Evolutionary conservation across 768 basidiomycete species (phyloP).

Genomic region (Pisolithus marmoratus): DNA sequence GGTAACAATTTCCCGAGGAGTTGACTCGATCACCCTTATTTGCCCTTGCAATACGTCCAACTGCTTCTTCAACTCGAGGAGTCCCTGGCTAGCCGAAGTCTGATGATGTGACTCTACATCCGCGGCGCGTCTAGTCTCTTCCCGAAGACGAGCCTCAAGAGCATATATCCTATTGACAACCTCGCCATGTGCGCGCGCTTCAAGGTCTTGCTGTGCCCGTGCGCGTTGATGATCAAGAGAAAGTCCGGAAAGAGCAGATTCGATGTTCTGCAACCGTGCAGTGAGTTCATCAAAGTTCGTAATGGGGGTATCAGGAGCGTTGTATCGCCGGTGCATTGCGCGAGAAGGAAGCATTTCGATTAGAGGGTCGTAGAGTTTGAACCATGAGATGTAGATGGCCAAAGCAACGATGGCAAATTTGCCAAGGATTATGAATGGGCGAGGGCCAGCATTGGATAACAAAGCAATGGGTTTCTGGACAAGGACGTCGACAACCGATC

Average conservation of each 20-base stretch:
- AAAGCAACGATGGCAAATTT: slow-evolving; percentile 41
- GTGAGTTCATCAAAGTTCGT: slow-evolving; percentile 64
- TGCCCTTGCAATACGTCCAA: slow-evolving; percentile 48
- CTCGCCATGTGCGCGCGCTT: slow-evolving; percentile 45
- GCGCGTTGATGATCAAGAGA: slow-evolving; percentile 49
- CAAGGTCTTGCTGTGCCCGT: slow-evolving; percentile 47
- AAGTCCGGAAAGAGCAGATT: slow-evolving; percentile 56
- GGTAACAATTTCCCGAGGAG: slow-evolving; percentile 13
- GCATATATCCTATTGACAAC: slow-evolving; percentile 47
- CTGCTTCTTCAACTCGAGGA: slow-evolving; percentile 50
- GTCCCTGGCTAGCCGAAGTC: slow-evolving; percentile 37
- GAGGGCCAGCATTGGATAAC: slow-evolving; percentile 28
- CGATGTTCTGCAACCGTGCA: slow-evolving; percentile 56
- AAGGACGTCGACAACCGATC: slow-evolving; percentile 42
- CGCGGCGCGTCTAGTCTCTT: slow-evolving; percentile 39
- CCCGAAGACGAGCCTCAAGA: slow-evolving; percentile 49
- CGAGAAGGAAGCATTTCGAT: slow-evolving; percentile 30
- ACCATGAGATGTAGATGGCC: slow-evolving; percentile 42
- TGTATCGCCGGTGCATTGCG: slow-evolving; percentile 34
- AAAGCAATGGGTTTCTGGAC: slow-evolving; percentile 44
- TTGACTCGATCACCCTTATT: slow-evolving; percentile 25
- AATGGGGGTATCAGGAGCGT: slow-evolving; percentile 52
- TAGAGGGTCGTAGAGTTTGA: slow-evolving; percentile 35
- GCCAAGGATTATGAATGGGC: slow-evolving; percentile 27
- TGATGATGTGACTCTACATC: slow-evolving; percentile 51